Base-by-base conservation (phyloP, 225 moss, liverwort and hornwort species). In the Pseudoscleropodium purum region DNA sequence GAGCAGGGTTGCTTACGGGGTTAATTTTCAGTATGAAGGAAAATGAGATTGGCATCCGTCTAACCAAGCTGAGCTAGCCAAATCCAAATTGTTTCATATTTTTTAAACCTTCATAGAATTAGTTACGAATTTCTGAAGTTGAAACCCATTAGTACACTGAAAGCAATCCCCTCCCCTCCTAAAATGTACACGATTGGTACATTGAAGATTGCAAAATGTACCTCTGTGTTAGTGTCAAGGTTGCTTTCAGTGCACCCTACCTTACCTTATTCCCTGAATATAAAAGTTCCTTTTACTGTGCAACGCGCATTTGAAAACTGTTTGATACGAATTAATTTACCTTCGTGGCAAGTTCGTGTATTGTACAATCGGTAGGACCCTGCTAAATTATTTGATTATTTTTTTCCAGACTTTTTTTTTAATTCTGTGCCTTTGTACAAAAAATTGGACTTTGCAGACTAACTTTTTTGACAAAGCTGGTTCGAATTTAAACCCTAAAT, bases 1-100 rank as follows among this genome's bases (percentile, higher is more conserved):
- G 61, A 27, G 13, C 6, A 61, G 0, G 18, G 18, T 2, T 1
- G 1, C 20, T 70, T 26, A 12, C 13, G 2, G 10, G 10, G 21
- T 59, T 23, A 59, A 59, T 59, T 59, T 23, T 21, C 21, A 21
- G 3, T 59, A 59, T 6, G 10, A 59, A 23, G 59, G 9, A 59
- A 23, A 59, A 21, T 21, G 59, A 4, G 9, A 59, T 59, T 59
- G 59, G 21, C 57, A 57, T 57, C 57, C 3, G 21, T 57, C 9
- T 59, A 59, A 56, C 7, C 47, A 9, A 47, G n/a, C 47, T 10
- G 9, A 47, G 47, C 10, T 56, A 6, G 56, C 18, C 6, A 7
- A 56, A 66, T 2, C 36, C 36, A 18, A 66, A 2, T 66, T 1
- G 0, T 66, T 10, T 36, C 36, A 66, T 66, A 36, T 36, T 66